Percentiles rank a stretch among this genome's conserved stretches.
These are phyloP conservation scores for Persicaria maculosa DNA, from an alignment of 148 eudicot genomes.

Conservation along the genomic window DNA sequence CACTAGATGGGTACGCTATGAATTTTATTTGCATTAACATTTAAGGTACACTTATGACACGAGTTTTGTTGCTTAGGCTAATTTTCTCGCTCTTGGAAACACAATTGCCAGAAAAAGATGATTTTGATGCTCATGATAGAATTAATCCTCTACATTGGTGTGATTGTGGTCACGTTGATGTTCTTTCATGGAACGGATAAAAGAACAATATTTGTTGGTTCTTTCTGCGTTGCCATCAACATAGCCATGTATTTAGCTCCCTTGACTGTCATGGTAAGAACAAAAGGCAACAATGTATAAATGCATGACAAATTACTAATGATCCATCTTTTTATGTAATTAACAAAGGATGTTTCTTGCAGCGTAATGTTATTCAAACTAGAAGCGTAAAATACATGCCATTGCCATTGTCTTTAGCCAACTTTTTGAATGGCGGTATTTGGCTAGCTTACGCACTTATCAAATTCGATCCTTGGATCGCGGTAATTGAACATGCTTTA, in stretches of 20 bases:
- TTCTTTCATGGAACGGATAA: conserved; percentile 25
- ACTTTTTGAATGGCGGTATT: conserved; percentile 44
- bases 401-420: conserved; percentile 44
- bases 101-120: conserved; percentile 37
- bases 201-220: conserved; percentile 58
- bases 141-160: conserved; percentile 22
- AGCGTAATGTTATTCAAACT: conserved; percentile 51
- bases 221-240: conserved; percentile 48
- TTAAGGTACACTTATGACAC: not conserved
- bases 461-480: conserved; percentile 44
- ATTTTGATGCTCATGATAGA: conserved; percentile 23
- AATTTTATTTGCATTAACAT: not conserved
- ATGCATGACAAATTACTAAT: not conserved
- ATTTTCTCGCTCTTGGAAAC: not conserved
- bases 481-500: conserved; percentile 28
- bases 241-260: conserved; percentile 64
- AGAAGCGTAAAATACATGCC: conserved; percentile 94
- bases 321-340: not conserved
- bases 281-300: not conserved
- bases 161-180: conserved; percentile 26
- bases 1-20: conserved; percentile 34
- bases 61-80: not conserved
- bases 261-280: conserved; percentile 58
- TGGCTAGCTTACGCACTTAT: conserved; percentile 60
- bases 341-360: not conserved